Base-by-base conservation (phyloP, 352 stramenopile species). In the Phytophthora boehmeriae region DNA sequence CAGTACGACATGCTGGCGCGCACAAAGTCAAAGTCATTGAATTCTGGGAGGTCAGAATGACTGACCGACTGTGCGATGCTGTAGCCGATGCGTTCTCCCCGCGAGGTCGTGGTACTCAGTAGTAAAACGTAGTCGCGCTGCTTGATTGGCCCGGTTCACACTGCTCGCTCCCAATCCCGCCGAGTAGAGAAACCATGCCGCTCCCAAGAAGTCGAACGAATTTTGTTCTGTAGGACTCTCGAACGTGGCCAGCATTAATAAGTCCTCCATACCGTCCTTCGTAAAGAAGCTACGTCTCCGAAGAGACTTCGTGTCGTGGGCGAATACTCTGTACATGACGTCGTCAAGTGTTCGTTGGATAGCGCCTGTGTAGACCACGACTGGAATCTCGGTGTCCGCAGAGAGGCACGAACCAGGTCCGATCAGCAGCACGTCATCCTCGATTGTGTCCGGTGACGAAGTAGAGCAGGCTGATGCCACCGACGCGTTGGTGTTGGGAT, bases 271-370 rank as follows among this genome's bases (percentile, higher is more conserved):
- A 30, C 51, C 32, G 48, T 81, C 69, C 25, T 73, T 66, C 19
- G 54, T 43, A 65, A 75, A 83, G 16, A 58, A 25, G 14, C 61
- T 71, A 9, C 67, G 75, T 6, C 47, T 34, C 1, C 66, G 70
- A 19, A 86, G 51, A 20, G 73, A 75, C 5, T 55, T 34, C 28
- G 71, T 77, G 62, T 86, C 75, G 38, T 77, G 63, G 22, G 71
- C 71, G 23, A 71, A 66, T 27, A 54, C 59, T 25, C 76, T 78
- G 52, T 86, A 88, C 51, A 88, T 64, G 16, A 69, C 61, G 48
- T 90, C 80, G 22, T 88, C 78, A 14, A 90, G 32, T 16, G 66
- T 73, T 17, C 80, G 78, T 8, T 75, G 60, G 8, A 79, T 49
- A 9, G 61, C 71, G 5, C 73, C 75, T 4, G 53, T 71, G 22